Evolutionary conservation across 352 stramenopile species (phyloP).

Genomic region (Pythium catenulatum): DNA sequence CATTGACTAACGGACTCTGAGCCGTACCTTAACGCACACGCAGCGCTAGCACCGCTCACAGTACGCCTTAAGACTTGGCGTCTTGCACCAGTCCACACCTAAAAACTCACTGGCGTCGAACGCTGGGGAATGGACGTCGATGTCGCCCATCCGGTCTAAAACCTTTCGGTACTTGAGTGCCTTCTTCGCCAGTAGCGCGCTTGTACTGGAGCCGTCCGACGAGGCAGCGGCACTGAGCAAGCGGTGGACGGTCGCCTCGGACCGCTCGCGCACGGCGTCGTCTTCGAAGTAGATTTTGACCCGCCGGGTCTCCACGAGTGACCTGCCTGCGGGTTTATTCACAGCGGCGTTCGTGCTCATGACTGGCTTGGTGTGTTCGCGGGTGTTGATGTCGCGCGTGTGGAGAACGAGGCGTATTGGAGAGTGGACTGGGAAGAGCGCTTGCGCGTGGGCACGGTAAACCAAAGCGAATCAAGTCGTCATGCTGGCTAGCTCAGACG

Average conservation of each 20-base stretch:
- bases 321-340: background rate
- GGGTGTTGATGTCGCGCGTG: no score
- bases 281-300: constrained; percentile 25
- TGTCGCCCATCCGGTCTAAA: constrained; percentile 3
- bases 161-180: constrained; percentile 57
- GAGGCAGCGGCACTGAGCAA: background rate
- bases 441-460: no score
- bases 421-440: no score
- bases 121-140: constrained; percentile 62
- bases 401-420: no score
- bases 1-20: background rate
- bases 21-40: no score
- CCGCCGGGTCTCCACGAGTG: background rate
- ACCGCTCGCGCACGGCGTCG: constrained; percentile 13
- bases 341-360: no score
- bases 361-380: no score
- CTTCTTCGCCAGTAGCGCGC: constrained; percentile 48
- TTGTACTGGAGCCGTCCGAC: background rate
- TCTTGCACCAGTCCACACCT: constrained; percentile 68
- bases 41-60: background rate
- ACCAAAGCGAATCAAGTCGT: no score
- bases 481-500: no score
- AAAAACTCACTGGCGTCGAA: constrained; percentile 78
- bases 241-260: background rate
- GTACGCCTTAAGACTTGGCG: background rate